Conservation (phyloP, 2,329 filamentous ascomycete genomes). For the Myriosclerotinia duriaeana region DNA sequence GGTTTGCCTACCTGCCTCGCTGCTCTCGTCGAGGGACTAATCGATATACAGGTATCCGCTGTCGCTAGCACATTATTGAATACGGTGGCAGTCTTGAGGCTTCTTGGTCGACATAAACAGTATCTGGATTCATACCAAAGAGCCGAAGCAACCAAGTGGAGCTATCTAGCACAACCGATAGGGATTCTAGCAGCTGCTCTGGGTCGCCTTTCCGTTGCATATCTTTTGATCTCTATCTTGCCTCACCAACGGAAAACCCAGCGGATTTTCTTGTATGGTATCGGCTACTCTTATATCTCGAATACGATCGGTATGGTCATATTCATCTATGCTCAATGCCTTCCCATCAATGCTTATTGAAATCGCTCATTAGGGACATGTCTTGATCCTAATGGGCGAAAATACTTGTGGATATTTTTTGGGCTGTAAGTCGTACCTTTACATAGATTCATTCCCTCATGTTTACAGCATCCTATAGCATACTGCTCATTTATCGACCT, state of each 20-base stretch:
- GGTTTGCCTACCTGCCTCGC: neutral
- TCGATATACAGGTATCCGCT: neutral
- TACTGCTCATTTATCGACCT: constrained; percentile 8
- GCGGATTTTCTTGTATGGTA: neutral
- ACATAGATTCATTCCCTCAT: too few species aligned
- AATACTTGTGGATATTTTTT: constrained; percentile 6
- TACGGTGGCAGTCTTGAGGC: constrained; percentile 3
- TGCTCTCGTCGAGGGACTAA: neutral
- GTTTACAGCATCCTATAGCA: neutral
- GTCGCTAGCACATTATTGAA: neutral
- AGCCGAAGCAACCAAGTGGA: constrained; percentile 9
- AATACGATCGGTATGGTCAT: neutral
- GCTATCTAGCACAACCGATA: constrained; percentile 5
- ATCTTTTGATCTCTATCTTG: constrained; percentile 3
- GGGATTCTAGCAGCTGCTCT: constrained; percentile 7
- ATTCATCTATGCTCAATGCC: constrained; percentile 4
- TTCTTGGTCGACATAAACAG: constrained; percentile 1
- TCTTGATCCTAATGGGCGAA: neutral
- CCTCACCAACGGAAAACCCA: neutral
- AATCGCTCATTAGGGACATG: neutral
- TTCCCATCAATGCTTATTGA: neutral
- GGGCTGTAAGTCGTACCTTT: neutral
- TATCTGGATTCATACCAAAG: neutral
- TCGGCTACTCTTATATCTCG: constrained; percentile 1
- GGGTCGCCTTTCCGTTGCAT: neutral